phyloP scores from a whole-genome alignment of 1,284 basidiomycete genomes.

The Schizophyllum commune region DNA sequence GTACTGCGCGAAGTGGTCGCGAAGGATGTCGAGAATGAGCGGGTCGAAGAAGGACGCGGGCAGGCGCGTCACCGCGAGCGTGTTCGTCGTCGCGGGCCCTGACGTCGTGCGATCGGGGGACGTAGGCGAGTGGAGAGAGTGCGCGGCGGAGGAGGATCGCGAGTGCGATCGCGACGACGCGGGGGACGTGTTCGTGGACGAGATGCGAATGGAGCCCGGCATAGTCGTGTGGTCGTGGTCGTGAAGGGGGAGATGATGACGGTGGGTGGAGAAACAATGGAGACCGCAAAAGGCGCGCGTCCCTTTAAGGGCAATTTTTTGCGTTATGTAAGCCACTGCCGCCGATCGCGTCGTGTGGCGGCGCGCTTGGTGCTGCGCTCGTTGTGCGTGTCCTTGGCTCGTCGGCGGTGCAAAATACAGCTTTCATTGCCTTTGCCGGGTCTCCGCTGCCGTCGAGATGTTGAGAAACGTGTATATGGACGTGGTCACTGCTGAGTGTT shows the following conservation, averaged over 20 bases:
- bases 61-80: conserved; percentile 58
- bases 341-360: too few species aligned
- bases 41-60: conserved; percentile 66
- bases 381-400: too few species aligned
- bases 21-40: conserved; percentile 56
- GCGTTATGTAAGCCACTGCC: background rate
- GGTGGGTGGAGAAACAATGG: background rate
- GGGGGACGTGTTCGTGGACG: background rate
- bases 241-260: background rate
- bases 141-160: background rate
- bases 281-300: background rate
- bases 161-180: background rate
- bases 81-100: conserved; percentile 42
- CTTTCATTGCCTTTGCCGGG: too few species aligned
- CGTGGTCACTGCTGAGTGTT: too few species aligned
- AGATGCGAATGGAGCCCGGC: background rate
- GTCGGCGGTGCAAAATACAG: too few species aligned
- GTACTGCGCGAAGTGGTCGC: conserved; percentile 61
- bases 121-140: background rate
- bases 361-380: too few species aligned
- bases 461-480: too few species aligned
- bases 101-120: background rate
- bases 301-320: background rate
- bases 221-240: background rate
- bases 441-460: too few species aligned